Evolutionary conservation across 2,329 filamentous ascomycete genomes (phyloP), one percentile per base, ranked within the genome.

Genomic region (Stagonosporopsis cucurbitacearum): DNA sequence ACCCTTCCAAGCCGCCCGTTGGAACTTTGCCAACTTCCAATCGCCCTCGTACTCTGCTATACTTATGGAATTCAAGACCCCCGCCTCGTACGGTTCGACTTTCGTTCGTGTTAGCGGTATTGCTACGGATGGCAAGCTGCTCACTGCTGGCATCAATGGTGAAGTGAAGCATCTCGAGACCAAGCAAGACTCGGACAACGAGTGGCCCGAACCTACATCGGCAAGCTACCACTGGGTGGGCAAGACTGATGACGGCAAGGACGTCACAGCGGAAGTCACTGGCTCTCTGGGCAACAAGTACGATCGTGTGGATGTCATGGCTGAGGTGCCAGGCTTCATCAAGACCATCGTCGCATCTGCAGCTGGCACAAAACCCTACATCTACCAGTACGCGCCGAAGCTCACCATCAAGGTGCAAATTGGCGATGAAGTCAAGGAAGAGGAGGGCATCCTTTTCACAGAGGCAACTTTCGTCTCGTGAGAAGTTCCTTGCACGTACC

Each of bases 381-480:
- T 99, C 68, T 99, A 97, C 79, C 95, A 96, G 89, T 98, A 88
- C 77, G 83, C 82, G 17, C 89, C 90, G 54, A 85, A 85, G 69
- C 82, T 91, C 54, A 85, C 85, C 15, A 79, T 99, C 65, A 94
- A 95, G 82, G 70, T 99, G 66, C 95, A 93, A 78, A 83, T 94
- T 61, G 92, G 90, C 44, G 92, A 92, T 55, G 83, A 91, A 68
- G 89, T 93, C 68, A 84, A 87, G 59, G 81, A 83, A 17, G 94
- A 98, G 76, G 81, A 92, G 71, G 95, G 95, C 43, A 81, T 79
- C 42, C 78, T 96, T 50, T 96, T 96, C 78, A 86, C 85, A 54
- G 95, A 99, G 80, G 92, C 95, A 2, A 97, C 93, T n/a, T 99
- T 98, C 80, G 96, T 99, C 78, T 92, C 89, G 48, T 88, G 72